Evolutionary conservation across 805 yeast genomes (phyloP).

Genomic region (Kregervanrija delftensis): DNA sequence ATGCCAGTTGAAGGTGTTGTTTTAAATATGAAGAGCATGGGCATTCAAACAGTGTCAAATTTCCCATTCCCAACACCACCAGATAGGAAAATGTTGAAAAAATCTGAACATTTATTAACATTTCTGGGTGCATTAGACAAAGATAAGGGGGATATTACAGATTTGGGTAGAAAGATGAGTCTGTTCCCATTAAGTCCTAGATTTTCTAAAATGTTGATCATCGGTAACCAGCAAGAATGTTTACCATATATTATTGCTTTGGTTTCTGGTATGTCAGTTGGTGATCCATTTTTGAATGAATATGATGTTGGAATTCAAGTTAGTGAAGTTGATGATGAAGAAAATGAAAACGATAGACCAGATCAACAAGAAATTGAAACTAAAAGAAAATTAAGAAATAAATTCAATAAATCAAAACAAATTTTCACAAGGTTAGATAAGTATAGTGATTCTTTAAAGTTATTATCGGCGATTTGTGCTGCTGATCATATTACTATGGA

Average conservation of each 20-base stretch:
- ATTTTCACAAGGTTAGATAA: slow-evolving; percentile 64
- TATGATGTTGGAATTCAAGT: slow-evolving; percentile 57
- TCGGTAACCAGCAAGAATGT: slow-evolving; percentile 83
- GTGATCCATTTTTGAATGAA: slow-evolving; percentile 80
- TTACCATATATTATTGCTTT: slow-evolving; percentile 84
- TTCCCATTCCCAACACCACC: slow-evolving; percentile 97
- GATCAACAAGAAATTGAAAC: slow-evolving; percentile 33
- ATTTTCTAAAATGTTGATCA: slow-evolving; percentile 80
- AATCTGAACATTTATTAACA: slow-evolving; percentile 62
- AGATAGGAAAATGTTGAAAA: slow-evolving; percentile 46
- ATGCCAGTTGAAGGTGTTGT: slow-evolving; percentile 98
- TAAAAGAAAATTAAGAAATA: slow-evolving; percentile 36
- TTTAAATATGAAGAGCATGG: slow-evolving; percentile 93
- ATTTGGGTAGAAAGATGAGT: slow-evolving; percentile 79
- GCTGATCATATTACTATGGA: slow-evolving; percentile 63
- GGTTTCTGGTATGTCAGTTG: slow-evolving; percentile 88
- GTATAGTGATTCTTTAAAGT: slow-evolving; percentile 65
- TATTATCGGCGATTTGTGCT: slow-evolving; percentile 82
- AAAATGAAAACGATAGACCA: slow-evolving; percentile 28
- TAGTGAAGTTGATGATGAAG: slow-evolving; percentile 21
- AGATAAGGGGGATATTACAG: slow-evolving; percentile 50
- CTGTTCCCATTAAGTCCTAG: slow-evolving; percentile 91
- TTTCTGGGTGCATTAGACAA: slow-evolving; percentile 72
- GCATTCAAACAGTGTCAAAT: slow-evolving; percentile 80
- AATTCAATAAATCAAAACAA: slow-evolving; percentile 52